phyloP scores from a whole-genome alignment of 192 early-diverging fungal genomes.

The Coemansia sp. region DNA sequence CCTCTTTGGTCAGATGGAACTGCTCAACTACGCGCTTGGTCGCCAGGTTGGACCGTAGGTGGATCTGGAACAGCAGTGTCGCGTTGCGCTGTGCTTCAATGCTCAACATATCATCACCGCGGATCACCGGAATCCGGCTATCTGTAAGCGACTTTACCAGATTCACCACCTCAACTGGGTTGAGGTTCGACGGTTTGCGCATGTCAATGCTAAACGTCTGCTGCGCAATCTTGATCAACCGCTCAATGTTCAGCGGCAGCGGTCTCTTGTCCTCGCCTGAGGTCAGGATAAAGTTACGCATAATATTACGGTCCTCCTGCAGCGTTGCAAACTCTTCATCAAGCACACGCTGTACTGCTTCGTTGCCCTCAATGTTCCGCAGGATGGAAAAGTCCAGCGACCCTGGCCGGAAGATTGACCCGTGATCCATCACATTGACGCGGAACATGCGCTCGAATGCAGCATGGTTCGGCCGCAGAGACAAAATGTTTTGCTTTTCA shows the following conservation, averaged over 20 bases:
- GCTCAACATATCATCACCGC: slow-evolving; percentile 85
- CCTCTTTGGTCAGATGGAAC: slow-evolving; percentile 79
- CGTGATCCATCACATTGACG: slow-evolving; percentile 75
- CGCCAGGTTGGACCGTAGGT: slow-evolving; percentile 78
- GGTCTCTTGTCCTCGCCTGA: slow-evolving; percentile 76
- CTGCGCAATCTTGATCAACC: slow-evolving; percentile 88
- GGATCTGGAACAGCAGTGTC: slow-evolving; percentile 88
- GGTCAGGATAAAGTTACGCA: slow-evolving; percentile 81
- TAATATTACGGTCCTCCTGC: slow-evolving; percentile 66
- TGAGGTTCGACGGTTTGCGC: slow-evolving; percentile 79
- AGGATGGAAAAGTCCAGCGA: slow-evolving; percentile 70
- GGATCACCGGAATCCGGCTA: slow-evolving; percentile 70
- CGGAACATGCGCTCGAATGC: slow-evolving; percentile 78
- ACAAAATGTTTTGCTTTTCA: slow-evolving; percentile 76
- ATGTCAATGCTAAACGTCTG: slow-evolving; percentile 84
- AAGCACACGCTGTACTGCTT: slow-evolving; percentile 66
- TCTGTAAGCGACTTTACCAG: slow-evolving; percentile 71
- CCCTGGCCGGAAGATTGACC: slow-evolving; percentile 64
- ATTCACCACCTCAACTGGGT: slow-evolving; percentile 79
- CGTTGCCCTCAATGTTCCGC: slow-evolving; percentile 75
- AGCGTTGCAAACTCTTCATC: slow-evolving; percentile 84
- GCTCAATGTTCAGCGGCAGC: slow-evolving; percentile 86
- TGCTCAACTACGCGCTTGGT: slow-evolving; percentile 86
- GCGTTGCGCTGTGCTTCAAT: slow-evolving; percentile 89
- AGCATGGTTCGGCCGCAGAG: slow-evolving; percentile 66